Base-by-base conservation (phyloP, 2,329 filamentous ascomycete genomes). In the Monosporascus sp. region DNA sequence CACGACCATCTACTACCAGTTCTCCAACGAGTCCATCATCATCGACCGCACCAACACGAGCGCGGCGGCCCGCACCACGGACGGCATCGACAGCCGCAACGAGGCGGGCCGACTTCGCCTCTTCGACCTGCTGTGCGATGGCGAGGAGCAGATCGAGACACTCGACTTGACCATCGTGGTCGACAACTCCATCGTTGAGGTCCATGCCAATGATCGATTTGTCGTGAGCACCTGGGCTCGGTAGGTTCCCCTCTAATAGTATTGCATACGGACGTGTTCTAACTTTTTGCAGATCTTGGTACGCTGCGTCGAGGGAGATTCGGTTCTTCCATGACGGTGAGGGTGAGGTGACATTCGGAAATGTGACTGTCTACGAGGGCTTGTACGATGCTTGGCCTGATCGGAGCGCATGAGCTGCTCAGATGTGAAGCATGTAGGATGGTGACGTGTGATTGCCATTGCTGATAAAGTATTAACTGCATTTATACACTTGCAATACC, bases 1-100 rank as follows among this genome's bases (percentile, higher is more conserved):
- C 11, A 75, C 73, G 5, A 68, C 63, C 11, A 69, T 75, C 39
- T 74, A 73, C 60, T 75, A 75, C 57, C 71, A 75, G 48, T 73
- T 75, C 58, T 70, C 68, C 3, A 74, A 74, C 57, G 73, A 75
- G 57, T 70, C 67, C 20, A 54, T 75, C 42, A 62, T 73, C 36
- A 61, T 75, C 20, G 72, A 75, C 49, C 69, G 72, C 5, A 68
- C 63, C 34, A 71, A 71, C 38, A 67, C 71, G 3, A 74, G 72
- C 44, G 73, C 73, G 9, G 72, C 68, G 1, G 69, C 70, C 0
- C 50, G 57, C 18, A 73, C 69, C 0, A 74, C 72, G 0, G 56
- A 63, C 41, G 72, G 70, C 6, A 71, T 75, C 34, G 62, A 68
- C 37, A 66, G 66, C 1, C 60, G 66, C 17, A 68, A 68, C 48